Conservation (phyloP, 192 early-diverging fungal genomes). For the Backusella morwellensis region DNA sequence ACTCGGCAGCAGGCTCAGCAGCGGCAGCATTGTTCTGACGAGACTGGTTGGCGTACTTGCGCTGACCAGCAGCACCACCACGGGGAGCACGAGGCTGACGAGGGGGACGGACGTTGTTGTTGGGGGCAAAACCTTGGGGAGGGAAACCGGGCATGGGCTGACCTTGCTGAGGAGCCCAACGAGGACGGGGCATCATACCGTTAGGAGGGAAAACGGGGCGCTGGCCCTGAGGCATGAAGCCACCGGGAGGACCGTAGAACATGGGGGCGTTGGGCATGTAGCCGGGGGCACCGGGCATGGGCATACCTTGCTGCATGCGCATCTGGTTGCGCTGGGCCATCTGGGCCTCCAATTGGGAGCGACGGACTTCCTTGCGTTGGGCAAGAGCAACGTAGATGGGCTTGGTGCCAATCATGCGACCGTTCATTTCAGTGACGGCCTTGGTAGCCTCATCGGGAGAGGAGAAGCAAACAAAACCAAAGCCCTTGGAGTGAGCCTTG, state of each 20-base stretch:
- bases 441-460: constrained; percentile 97
- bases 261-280: constrained; percentile 48
- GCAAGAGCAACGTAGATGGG: constrained; percentile 90
- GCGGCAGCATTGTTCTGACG: constrained; percentile 5
- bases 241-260: constrained; percentile 32
- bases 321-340: constrained; percentile 31
- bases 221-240: constrained; percentile 35
- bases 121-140: constrained; percentile 37
- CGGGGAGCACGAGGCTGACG: constrained; percentile 46
- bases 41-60: constrained; percentile 31
- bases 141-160: constrained; percentile 33
- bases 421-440: constrained; percentile 97
- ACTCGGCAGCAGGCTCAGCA: not conserved
- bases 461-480: constrained; percentile 99
- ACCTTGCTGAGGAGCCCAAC: constrained; percentile 35
- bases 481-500: constrained; percentile 83
- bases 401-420: constrained; percentile 77
- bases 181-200: constrained; percentile 36
- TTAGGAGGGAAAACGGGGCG: constrained; percentile 45
- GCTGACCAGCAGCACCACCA: constrained; percentile 39
- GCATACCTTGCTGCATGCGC: constrained; percentile 51
- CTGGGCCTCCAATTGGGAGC: constrained; percentile 84
- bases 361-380: constrained; percentile 86
- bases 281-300: constrained; percentile 43
- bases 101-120: constrained; percentile 50